Evolutionary conservation across 192 early-diverging fungal genomes (phyloP).

Genomic region (Coemansia sp.): DNA sequence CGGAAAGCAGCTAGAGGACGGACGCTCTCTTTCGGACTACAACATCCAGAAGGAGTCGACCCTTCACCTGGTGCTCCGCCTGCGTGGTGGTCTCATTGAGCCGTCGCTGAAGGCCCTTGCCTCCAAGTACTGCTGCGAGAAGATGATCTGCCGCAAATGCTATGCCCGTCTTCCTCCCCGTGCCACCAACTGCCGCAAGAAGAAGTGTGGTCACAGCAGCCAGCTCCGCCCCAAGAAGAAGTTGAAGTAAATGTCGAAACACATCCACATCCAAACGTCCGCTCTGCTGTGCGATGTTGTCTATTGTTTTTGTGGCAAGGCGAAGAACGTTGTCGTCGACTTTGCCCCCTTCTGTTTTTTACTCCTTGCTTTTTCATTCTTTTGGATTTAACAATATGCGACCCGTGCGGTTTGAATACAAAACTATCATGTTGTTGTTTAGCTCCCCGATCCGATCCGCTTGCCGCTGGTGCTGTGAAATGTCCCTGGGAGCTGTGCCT

Average conservation of each 20-base stretch:
- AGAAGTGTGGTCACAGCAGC: conserved; percentile 99
- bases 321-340: neutral
- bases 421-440: conserved; percentile 1
- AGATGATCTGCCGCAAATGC: conserved; percentile 99
- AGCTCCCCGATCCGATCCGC: neutral
- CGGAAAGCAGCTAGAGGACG: conserved; percentile 99
- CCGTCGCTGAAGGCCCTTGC: conserved; percentile 97
- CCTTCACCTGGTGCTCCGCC: conserved; percentile 93
- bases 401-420: neutral
- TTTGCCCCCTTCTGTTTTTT: conserved; percentile 1
- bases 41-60: conserved; percentile 99
- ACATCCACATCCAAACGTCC: neutral
- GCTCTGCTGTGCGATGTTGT: conserved; percentile 5
- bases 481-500: too few relatives aligned
- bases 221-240: conserved; percentile 99
- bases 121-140: conserved; percentile 99
- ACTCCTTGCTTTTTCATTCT: conserved; percentile 6
- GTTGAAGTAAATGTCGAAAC: conserved; percentile 70
- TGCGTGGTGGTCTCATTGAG: conserved; percentile 98
- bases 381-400: conserved; percentile 9
- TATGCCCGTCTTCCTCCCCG: conserved; percentile 99
- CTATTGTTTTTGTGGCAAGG: conserved; percentile 15
- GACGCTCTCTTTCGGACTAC: conserved; percentile 96
- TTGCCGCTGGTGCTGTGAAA: neutral
- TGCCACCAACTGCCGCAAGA: conserved; percentile 99